Percentiles rank a stretch among this genome's conserved stretches.
Conservation (phyloP, 495 filamentous ascomycete genomes). For the Lasiosphaeriaceae sp. region DNA sequence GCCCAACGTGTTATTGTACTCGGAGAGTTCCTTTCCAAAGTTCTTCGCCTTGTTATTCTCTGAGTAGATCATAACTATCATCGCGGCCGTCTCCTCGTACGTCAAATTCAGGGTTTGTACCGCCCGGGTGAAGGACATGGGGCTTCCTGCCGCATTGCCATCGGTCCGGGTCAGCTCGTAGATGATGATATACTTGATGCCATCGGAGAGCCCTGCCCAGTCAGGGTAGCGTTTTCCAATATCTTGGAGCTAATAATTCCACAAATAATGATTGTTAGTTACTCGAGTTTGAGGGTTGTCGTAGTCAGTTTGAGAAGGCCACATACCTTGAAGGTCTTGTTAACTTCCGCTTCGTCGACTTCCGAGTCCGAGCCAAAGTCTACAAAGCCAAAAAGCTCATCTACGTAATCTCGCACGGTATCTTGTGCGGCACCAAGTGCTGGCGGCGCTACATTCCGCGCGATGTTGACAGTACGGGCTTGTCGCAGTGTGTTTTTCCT, state of each 20-base stretch:
- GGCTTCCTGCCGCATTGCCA: neutral
- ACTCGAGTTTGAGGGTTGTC: too few species aligned
- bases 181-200: conserved; percentile 17
- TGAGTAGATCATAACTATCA: conserved; percentile 6
- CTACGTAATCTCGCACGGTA: too few species aligned
- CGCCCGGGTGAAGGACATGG: conserved; percentile 5
- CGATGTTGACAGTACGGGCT: neutral
- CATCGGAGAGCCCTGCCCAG: conserved; percentile 14
- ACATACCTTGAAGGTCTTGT: too few species aligned
- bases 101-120: neutral
- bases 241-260: neutral
- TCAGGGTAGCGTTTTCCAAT: neutral
- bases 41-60: neutral
- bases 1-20: neutral
- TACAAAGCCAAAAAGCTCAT: too few species aligned
- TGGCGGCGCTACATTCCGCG: too few species aligned
- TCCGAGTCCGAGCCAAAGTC: too few species aligned
- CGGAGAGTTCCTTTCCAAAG: neutral
- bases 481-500: neutral
- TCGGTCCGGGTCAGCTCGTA: conserved; percentile 8
- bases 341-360: too few species aligned
- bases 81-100: neutral
- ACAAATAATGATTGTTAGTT: too few species aligned
- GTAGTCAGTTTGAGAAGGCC: too few species aligned
- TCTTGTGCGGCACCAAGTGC: too few species aligned